These are phyloP conservation scores for Colletotrichum scovillei DNA, from an alignment of 2,329 filamentous ascomycete species.

Conservation along the genomic window DNA sequence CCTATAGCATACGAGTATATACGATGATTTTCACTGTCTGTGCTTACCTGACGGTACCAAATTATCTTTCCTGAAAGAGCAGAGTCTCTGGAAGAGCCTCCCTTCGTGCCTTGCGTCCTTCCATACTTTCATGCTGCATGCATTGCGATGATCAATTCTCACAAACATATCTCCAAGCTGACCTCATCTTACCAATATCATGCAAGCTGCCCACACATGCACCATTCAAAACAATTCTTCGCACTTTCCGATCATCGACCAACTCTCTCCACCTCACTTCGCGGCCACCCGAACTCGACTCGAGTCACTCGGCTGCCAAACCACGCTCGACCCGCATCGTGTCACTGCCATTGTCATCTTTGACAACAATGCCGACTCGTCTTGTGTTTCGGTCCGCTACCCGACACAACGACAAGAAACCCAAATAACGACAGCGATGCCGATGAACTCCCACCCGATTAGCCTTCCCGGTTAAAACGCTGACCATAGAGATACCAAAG, in stretches of 20 bases:
- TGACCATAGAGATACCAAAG: neutral
- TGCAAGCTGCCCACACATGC: neutral
- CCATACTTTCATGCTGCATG: neutral
- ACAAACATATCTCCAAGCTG: neutral
- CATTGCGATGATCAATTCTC: neutral
- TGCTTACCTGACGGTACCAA: no score
- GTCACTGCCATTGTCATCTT: neutral
- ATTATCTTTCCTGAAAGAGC: neutral
- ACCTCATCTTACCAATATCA: conserved; percentile 17
- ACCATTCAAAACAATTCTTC: neutral
- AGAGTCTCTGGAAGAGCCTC: neutral
- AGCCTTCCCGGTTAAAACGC: conserved; percentile 13
- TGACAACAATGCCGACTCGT: conserved; percentile 2
- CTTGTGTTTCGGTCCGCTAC: conserved; percentile 6
- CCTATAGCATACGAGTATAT: neutral
- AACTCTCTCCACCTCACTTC: neutral
- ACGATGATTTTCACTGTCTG: neutral
- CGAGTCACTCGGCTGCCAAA: conserved; percentile 11
- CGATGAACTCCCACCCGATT: neutral
- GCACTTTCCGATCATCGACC: neutral
- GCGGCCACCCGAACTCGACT: neutral
- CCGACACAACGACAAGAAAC: conserved; percentile 8
- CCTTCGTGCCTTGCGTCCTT: conserved; percentile 1
- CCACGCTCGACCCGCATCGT: neutral
- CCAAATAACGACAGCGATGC: conserved; percentile 12